These are phyloP conservation scores for Clonostachys rosea DNA, from an alignment of 2,329 filamentous ascomycete species.

Conservation along the genomic window DNA sequence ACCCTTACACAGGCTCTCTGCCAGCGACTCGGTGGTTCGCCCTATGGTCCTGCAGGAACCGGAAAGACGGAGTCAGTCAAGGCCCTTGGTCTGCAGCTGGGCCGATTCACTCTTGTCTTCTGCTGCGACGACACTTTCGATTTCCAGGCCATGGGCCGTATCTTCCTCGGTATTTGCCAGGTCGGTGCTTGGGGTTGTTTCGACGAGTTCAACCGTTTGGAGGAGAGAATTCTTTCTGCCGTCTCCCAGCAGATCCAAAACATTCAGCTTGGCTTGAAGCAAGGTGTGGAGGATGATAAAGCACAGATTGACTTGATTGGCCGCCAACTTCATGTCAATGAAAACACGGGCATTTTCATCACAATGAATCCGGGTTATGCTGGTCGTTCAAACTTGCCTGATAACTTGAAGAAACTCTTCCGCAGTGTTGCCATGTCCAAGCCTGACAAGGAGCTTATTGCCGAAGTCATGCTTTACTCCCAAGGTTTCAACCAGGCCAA, in stretches of 20 bases:
- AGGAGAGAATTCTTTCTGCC: constrained; percentile 94
- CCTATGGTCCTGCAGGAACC: constrained; percentile 94
- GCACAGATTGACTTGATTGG: constrained; percentile 92
- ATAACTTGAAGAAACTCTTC: constrained; percentile 99
- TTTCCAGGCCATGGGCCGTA: constrained; percentile 99
- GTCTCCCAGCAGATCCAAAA: constrained; percentile 99
- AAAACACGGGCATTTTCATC: constrained; percentile 97
- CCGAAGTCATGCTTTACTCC: constrained; percentile 99
- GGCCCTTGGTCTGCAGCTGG: constrained; percentile 90
- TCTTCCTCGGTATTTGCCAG: constrained; percentile 98
- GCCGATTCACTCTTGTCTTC: constrained; percentile 96
- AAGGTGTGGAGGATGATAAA: constrained; percentile 74
- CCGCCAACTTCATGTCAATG: constrained; percentile 82
- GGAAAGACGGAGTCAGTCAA: constrained; percentile 99
- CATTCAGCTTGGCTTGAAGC: constrained; percentile 92
- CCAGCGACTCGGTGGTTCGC: constrained; percentile 91
- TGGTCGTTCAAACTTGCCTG: constrained; percentile 92
- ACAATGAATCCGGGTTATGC: constrained; percentile 99
- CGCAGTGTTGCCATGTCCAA: constrained; percentile 99
- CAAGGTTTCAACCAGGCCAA: constrained; percentile 98
- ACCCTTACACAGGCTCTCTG: constrained; percentile 94
- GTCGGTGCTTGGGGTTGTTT: constrained; percentile 99
- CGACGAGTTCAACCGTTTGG: constrained; percentile 98
- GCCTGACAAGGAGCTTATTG: constrained; percentile 98
- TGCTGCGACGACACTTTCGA: constrained; percentile 99